Base-by-base conservation (phyloP, 202 grass and related monocot genomes). In the Panicum virgatum region DNA sequence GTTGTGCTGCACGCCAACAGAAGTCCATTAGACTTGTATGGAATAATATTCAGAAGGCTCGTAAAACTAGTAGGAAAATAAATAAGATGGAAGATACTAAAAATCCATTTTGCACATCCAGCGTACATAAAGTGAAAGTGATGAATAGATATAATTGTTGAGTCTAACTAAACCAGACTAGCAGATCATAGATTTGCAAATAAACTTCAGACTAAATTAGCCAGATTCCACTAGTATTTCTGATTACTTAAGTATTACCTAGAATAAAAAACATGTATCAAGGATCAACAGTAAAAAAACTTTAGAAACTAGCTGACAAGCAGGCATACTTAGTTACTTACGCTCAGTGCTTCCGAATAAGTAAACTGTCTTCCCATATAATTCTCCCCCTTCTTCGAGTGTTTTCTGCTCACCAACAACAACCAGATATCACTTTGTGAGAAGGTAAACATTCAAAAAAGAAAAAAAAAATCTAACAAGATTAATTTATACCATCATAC, bases 331-430 rank as follows among this genome's bases (percentile, higher is more conserved):
- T 43, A 68, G 23, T 70, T 18, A 70, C 66, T 87, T 88, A 98
- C 90, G 85, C n/a, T 98, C 92, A 9, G 96, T 98, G 87, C 90
- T 93, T 51, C 87, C 92, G 75, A 98, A 98, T 75, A 98, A 22
- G 29, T 98, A 98, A 26, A 98, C 87, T 25, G 79, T 95, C 83
- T 98, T 98, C 34, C 87, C 90, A 85, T 93, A 83, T 62, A 98
- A 87, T 23, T 85, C 83, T 8, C 96, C 90, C 2, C 88, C 90
- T 80, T 93, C 92, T 77, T 98, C 88, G 63, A 98, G 85, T 43
- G 89, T 80, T 87, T 91, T 82, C 96, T 98, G 80, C 68, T 77
- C 66, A 63, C 10, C 67, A 80, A 32, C 64, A 88, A 59, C 5
- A 80, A 71, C 45, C 51, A 71, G 6, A 75, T 34, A 54, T 75